Conservation (phyloP, 1,284 basidiomycete species). For the Trichosporon inkin region DNA sequence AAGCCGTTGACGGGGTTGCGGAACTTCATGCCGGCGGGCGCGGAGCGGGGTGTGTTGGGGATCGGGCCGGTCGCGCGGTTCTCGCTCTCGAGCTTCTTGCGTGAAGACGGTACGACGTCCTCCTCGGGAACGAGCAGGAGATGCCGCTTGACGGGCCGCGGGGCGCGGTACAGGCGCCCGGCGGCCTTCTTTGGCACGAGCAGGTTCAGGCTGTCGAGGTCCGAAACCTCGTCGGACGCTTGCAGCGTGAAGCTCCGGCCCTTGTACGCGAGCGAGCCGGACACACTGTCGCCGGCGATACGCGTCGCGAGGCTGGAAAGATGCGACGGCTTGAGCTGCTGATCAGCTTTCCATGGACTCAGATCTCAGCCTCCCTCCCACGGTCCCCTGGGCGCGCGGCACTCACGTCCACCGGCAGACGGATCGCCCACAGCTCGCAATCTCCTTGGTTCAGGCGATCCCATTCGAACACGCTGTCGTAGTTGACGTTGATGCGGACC, state of each 20-base stretch:
- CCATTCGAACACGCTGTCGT: slow-evolving; percentile 37
- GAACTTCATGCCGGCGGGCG: slow-evolving; percentile 33
- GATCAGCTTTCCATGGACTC: background rate
- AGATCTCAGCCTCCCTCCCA: background rate
- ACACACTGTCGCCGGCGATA: background rate
- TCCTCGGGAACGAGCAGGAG: slow-evolving; percentile 39
- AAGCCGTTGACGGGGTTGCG: slow-evolving; percentile 40
- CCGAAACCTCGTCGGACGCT: slow-evolving; percentile 24
- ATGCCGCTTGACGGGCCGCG: slow-evolving; percentile 41
- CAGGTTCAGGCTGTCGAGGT: slow-evolving; percentile 45
- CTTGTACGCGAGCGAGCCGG: slow-evolving; percentile 33
- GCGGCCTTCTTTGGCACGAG: slow-evolving; percentile 35
- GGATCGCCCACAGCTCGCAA: slow-evolving; percentile 47
- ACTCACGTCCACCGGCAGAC: slow-evolving; percentile 44
- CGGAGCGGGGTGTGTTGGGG: background rate
- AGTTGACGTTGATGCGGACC: slow-evolving; percentile 23
- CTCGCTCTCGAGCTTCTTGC: background rate
- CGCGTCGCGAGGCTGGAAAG: slow-evolving; percentile 23
- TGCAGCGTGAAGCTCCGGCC: slow-evolving; percentile 31
- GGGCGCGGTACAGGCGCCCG: background rate
- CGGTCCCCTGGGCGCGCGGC: too few species aligned
- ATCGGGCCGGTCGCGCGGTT: background rate
- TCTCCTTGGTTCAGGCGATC: slow-evolving; percentile 34
- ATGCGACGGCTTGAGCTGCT: slow-evolving; percentile 42
- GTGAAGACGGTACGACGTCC: background rate